Percentiles rank a stretch among this genome's conserved stretches.
Evolutionary conservation across 371 early-diverging fungal genomes (phyloP).

Genomic region (Basidiobolus meristosporus): DNA sequence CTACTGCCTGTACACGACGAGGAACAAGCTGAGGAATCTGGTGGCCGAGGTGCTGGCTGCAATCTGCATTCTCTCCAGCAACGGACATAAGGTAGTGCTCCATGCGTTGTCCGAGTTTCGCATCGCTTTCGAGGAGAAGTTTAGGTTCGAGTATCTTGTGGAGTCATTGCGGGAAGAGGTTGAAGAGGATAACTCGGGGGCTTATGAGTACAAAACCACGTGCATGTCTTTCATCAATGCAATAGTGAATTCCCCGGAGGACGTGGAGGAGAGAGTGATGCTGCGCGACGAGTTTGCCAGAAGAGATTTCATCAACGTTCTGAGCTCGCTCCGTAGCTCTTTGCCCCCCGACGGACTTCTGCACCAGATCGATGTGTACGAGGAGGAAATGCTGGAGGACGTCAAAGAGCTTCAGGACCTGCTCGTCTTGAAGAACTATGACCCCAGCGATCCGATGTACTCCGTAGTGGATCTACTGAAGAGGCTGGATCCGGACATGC

Average conservation of each 20-base stretch:
- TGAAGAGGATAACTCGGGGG: constrained; percentile 1
- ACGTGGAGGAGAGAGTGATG: constrained; percentile 22
- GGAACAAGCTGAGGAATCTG: constrained; percentile 19
- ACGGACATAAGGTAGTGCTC: constrained; percentile 21
- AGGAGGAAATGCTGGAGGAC: constrained; percentile 23
- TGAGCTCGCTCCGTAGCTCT: constrained; percentile 12
- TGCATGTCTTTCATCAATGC: constrained; percentile 24
- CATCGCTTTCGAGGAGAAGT: constrained; percentile 27
- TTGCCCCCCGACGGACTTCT: constrained; percentile 17
- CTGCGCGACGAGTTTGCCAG: constrained; percentile 28
- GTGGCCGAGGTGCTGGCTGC: constrained; percentile 23
- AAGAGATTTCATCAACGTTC: constrained; percentile 28
- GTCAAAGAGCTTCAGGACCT: constrained; percentile 20
- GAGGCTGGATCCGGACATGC: no score
- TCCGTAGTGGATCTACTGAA: no score
- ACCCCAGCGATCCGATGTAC: background rate
- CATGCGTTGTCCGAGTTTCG: constrained; percentile 27
- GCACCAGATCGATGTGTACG: constrained; percentile 18
- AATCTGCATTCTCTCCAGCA: constrained; percentile 22
- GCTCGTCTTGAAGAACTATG: constrained; percentile 3
- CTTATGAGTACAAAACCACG: constrained; percentile 22
- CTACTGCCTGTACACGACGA: constrained; percentile 15
- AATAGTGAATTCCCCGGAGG: constrained; percentile 26
- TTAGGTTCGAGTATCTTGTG: constrained; percentile 34
- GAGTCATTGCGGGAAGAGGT: constrained; percentile 13